phyloP scores from a whole-genome alignment of 2,329 filamentous ascomycete species.

The Harringtonia lauricola region DNA sequence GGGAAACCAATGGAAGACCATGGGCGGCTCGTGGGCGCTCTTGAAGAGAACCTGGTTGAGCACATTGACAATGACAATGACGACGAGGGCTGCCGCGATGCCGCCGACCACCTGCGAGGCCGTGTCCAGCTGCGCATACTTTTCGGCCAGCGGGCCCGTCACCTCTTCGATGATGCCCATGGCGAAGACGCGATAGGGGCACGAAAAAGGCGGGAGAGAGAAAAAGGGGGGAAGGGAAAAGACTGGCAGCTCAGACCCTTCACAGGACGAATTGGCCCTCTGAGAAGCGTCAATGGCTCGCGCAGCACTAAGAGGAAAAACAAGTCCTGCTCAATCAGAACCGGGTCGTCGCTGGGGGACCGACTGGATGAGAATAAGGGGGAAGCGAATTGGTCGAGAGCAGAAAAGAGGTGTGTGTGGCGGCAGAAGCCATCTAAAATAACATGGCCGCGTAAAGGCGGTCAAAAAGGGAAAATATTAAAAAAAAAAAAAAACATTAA shows the following conservation, averaged over 20 bases:
- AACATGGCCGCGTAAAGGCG: background rate
- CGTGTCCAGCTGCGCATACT: constrained; percentile 35
- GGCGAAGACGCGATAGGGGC: background rate
- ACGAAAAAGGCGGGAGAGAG: background rate
- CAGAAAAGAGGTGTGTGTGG: background rate
- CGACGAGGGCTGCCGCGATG: constrained; percentile 30
- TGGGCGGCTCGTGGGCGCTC: constrained; percentile 69
- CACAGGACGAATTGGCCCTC: no score
- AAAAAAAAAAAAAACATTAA: background rate
- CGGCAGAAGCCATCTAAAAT: no score
- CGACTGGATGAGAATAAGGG: no score
- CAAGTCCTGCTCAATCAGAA: no score
- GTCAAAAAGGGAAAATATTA: background rate
- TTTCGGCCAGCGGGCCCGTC: constrained; percentile 36
- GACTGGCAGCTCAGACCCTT: no score
- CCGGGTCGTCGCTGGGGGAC: no score
- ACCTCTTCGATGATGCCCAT: constrained; percentile 48
- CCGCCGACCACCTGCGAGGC: constrained; percentile 35
- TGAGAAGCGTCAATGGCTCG: background rate
- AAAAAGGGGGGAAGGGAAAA: background rate
- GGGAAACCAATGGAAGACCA: constrained; percentile 75
- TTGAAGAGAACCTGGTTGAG: constrained; percentile 67
- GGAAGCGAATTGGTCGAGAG: no score
- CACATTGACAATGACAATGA: constrained; percentile 67
- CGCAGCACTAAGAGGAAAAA: background rate